phyloP scores from a whole-genome alignment of 306 rosid genomes.

The Inga leiocalycina region DNA sequence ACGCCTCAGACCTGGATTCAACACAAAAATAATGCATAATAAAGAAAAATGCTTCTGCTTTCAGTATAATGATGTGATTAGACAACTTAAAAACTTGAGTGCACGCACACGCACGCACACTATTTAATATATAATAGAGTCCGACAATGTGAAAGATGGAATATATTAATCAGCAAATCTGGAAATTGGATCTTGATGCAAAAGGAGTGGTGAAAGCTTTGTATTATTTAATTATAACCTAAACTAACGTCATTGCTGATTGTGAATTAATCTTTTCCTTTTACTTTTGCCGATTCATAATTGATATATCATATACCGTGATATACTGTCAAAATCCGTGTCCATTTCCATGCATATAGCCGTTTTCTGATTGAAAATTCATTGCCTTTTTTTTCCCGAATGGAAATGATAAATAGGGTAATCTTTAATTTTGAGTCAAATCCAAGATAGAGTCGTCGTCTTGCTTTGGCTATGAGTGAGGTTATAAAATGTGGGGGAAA shows the following conservation, averaged over 20 bases:
- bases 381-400: no score
- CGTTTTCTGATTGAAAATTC: background rate
- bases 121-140: background rate
- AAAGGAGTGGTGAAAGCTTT: background rate
- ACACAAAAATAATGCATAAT: no score
- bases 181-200: background rate
- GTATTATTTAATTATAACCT: no score
- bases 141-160: background rate
- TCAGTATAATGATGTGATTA: background rate
- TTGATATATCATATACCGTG: background rate
- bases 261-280: background rate
- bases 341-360: background rate
- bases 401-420: no score
- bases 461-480: no score
- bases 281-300: background rate
- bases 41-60: no score
- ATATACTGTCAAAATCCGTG: background rate
- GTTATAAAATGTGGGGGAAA: no score
- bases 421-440: no score
- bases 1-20: background rate
- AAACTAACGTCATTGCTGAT: background rate
- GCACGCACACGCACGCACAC: background rate
- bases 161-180: background rate
- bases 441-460: no score
- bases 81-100: background rate